These are phyloP conservation scores for Thelonectria rubi DNA, from an alignment of 2,329 filamentous ascomycete species.

Conservation along the genomic window DNA sequence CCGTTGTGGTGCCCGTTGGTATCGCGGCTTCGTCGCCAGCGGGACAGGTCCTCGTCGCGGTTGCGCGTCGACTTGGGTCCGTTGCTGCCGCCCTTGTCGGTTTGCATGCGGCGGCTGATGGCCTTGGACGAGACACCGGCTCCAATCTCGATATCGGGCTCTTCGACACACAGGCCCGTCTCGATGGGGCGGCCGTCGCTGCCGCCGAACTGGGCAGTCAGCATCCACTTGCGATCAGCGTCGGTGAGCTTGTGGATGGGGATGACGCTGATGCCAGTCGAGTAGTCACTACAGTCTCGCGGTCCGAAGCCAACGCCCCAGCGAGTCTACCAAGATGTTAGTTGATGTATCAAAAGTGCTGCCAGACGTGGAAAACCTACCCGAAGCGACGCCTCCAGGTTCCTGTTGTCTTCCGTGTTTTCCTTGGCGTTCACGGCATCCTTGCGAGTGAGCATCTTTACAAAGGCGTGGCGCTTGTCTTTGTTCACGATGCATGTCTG, in stretches of 20 bases:
- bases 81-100: conserved; percentile 71
- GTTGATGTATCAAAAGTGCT: conserved; percentile 28
- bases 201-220: conserved; percentile 91
- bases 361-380: conserved; percentile 56
- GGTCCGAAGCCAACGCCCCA: conserved; percentile 99
- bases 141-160: conserved; percentile 98
- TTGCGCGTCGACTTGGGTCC: conserved; percentile 70
- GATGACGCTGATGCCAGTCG: conserved; percentile 90
- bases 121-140: conserved; percentile 96
- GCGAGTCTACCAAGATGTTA: conserved; percentile 70
- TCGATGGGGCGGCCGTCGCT: conserved; percentile 86
- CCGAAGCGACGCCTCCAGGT: conserved; percentile 76
- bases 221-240: conserved; percentile 96
- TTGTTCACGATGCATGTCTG: conserved; percentile 98
- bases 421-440: conserved; percentile 87
- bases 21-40: conserved; percentile 47
- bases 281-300: conserved; percentile 95
- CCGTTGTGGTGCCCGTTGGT: conserved; percentile 35
- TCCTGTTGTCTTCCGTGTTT: conserved; percentile 83
- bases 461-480: conserved; percentile 97
- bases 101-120: conserved; percentile 74
- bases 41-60: conserved; percentile 49
- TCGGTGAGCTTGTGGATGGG: conserved; percentile 93
- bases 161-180: conserved; percentile 87
- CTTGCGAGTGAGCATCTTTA: conserved; percentile 94